A percentile compares a stretch with the other conserved stretches of the same genome.
These are phyloP conservation scores for Lasiosphaeria hispida DNA, from an alignment of 495 filamentous ascomycete species.

Conservation along the genomic window DNA sequence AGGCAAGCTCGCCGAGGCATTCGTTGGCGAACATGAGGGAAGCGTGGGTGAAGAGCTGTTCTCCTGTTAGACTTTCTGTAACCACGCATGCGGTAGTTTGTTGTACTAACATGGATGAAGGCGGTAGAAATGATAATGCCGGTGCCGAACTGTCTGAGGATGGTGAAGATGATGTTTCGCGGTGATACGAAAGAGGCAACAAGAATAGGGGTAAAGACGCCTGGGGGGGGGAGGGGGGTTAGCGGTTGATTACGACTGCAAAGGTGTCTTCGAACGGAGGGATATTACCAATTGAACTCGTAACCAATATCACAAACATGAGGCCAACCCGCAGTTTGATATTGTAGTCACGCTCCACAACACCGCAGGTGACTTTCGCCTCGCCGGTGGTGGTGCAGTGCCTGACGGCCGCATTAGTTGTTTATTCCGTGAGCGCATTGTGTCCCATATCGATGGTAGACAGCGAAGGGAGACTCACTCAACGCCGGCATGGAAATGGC, in stretches of 20 bases:
- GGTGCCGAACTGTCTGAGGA: constrained; percentile 70
- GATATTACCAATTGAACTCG: constrained; percentile 25
- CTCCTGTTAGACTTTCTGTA: background rate
- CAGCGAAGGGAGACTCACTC: constrained; percentile 42
- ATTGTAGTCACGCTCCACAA: constrained; percentile 55
- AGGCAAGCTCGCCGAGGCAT: constrained; percentile 58
- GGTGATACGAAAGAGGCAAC: constrained; percentile 29
- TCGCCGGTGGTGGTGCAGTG: constrained; percentile 46
- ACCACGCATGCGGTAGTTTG: background rate
- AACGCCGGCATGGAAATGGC: constrained; percentile 66
- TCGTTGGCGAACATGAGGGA: constrained; percentile 60
- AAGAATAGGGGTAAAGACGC: constrained; percentile 48
- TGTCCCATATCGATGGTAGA: background rate
- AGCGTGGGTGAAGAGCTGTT: constrained; percentile 62
- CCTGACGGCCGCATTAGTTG: constrained; percentile 17
- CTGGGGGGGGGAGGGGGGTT: constrained; percentile 8
- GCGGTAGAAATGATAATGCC: constrained; percentile 71
- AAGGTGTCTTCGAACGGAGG: background rate
- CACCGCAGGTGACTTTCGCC: constrained; percentile 37
- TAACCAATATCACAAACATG: constrained; percentile 50
- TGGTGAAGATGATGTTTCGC: constrained; percentile 41
- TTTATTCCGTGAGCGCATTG: too few species aligned
- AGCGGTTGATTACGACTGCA: background rate
- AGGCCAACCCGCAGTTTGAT: constrained; percentile 57
- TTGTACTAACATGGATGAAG: constrained; percentile 59